Conservation (phyloP, 1,139 yeast species). For the Candida glucosophila region DNA sequence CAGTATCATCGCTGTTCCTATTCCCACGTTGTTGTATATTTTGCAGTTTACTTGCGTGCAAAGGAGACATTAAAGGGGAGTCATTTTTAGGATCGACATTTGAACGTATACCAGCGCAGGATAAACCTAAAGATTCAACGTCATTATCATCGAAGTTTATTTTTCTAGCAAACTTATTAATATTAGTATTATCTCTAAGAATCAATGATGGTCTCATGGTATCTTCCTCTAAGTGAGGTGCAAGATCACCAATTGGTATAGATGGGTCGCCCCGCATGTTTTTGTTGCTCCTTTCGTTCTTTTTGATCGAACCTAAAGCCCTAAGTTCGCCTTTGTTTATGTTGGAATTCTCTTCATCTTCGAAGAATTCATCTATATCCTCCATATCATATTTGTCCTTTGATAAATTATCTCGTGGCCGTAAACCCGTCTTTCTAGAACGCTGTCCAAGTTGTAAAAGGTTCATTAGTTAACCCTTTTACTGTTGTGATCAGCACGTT, state of each 20-base stretch:
- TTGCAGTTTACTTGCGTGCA: constrained; percentile 10
- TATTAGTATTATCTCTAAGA: constrained; percentile 3
- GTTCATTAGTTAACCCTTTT: too few relatives aligned
- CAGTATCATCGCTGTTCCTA: constrained; percentile 6
- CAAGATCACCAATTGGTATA: too few relatives aligned
- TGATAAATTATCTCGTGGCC: constrained; percentile 39
- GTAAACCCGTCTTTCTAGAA: constrained; percentile 55
- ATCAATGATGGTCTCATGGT: constrained; percentile 1
- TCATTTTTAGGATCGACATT: too few relatives aligned
- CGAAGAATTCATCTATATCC: constrained; percentile 68
- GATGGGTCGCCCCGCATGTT: too few relatives aligned
- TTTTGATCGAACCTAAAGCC: too few relatives aligned
- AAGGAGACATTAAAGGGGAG: constrained; percentile 28
- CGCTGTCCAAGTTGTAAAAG: constrained; percentile 44
- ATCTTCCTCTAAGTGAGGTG: too few relatives aligned
- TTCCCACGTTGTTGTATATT: constrained; percentile 5
- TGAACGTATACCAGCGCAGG: constrained; percentile 19
- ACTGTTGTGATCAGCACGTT: too few relatives aligned
- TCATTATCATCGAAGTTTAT: constrained; percentile 32
- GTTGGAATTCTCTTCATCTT: constrained; percentile 30
- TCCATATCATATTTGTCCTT: constrained; percentile 73
- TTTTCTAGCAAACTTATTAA: constrained; percentile 21
- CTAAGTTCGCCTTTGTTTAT: too few relatives aligned
- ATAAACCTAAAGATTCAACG: constrained; percentile 24
- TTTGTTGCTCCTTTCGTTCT: too few relatives aligned